Conservation (phyloP, 768 basidiomycete species). For the Tricholoma furcatifolium region DNA sequence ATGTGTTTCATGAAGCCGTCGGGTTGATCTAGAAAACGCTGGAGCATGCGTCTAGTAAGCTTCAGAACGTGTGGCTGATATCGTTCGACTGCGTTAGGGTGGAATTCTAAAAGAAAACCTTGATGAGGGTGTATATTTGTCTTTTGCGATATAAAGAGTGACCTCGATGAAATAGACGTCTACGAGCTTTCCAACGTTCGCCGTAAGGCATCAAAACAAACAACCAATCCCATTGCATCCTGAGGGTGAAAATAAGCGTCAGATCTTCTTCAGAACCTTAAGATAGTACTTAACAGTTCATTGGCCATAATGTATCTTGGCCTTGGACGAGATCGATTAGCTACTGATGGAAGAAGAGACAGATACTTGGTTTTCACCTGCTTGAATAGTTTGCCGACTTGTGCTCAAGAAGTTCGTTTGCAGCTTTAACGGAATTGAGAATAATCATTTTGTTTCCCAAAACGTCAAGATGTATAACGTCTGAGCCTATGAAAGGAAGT, state of each 20-base stretch:
- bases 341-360: neutral
- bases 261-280: neutral
- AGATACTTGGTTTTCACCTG: constrained; percentile 9
- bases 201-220: constrained; percentile 18
- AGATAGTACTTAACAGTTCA: too few relatives aligned
- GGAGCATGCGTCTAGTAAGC: constrained; percentile 27
- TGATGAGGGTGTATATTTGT: neutral
- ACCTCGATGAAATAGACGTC: constrained; percentile 4
- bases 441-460: constrained; percentile 20
- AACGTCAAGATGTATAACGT: constrained; percentile 23
- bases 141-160: neutral
- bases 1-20: constrained; percentile 27
- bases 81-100: constrained; percentile 20
- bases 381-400: constrained; percentile 21
- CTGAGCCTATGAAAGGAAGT: too few relatives aligned
- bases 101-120: constrained; percentile 29
- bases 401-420: constrained; percentile 23
- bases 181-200: constrained; percentile 3
- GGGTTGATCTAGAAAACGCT: constrained; percentile 26
- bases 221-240: constrained; percentile 19
- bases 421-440: constrained; percentile 20
- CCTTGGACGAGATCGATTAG: constrained; percentile 17
- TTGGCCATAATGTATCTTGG: constrained; percentile 25
- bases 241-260: neutral
- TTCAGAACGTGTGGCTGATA: constrained; percentile 25